Percentiles rank a stretch among this genome's conserved stretches.
Evolutionary conservation across 2,329 filamentous ascomycete genomes (phyloP).

Genomic region (Epichloe coenophiala): DNA sequence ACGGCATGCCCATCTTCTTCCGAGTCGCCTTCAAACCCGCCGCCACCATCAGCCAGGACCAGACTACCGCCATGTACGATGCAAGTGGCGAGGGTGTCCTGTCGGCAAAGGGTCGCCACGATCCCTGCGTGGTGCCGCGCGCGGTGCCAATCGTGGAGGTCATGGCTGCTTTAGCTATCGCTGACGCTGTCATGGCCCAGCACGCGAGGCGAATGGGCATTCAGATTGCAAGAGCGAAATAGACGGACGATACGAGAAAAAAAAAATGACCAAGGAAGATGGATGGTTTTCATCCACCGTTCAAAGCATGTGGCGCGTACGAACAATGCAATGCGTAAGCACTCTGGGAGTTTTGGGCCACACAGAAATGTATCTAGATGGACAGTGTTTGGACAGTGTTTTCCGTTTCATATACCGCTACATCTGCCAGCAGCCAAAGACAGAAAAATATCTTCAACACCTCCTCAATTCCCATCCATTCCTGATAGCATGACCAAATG

Average conservation of each 20-base stretch:
- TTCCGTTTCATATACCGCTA: background rate
- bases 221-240: constrained; percentile 8
- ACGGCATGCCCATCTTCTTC: constrained; percentile 91
- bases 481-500: no score
- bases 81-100: constrained; percentile 57
- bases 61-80: constrained; percentile 71
- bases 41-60: constrained; percentile 82
- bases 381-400: background rate
- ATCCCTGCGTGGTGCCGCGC: constrained; percentile 81
- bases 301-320: no score
- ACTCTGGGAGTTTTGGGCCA: background rate
- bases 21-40: constrained; percentile 88
- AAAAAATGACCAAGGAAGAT: background rate
- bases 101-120: constrained; percentile 86
- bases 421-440: background rate
- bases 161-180: constrained; percentile 79
- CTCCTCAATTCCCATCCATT: no score
- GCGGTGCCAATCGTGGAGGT: constrained; percentile 82
- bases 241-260: background rate
- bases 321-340: background rate
- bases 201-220: constrained; percentile 41
- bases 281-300: background rate
- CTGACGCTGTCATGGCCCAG: constrained; percentile 79
- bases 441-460: no score
- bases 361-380: background rate